Evolutionary conservation across 108 stramenopile genomes (phyloP).

Genomic region (Cyclotella distinguenda): DNA sequence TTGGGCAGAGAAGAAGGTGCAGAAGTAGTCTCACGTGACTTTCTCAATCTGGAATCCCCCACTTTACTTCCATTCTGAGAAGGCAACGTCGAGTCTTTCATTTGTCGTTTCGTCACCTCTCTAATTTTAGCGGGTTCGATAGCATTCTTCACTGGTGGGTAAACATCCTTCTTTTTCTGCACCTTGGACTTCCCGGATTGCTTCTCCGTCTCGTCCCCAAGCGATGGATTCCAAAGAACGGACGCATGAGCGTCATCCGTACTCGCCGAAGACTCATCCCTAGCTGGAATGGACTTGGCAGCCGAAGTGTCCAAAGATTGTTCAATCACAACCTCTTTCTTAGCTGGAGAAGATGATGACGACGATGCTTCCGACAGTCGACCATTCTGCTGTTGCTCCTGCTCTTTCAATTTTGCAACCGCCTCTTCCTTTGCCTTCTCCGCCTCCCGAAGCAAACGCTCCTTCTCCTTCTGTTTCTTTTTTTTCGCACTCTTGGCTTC

Average conservation of each 20-base stretch:
- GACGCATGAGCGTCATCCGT: background rate
- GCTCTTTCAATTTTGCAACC: constrained; percentile 52
- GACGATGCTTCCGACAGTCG: constrained; percentile 52
- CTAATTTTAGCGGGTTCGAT: constrained; percentile 17
- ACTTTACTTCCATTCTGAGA: constrained; percentile 11
- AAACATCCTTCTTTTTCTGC: constrained; percentile 31
- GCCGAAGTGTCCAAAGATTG: constrained; percentile 3
- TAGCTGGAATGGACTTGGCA: background rate
- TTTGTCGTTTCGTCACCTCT: background rate
- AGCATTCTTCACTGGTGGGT: background rate
- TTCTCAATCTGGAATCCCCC: constrained; percentile 20
- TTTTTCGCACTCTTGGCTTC: constrained; percentile 78
- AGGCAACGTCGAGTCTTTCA: constrained; percentile 15
- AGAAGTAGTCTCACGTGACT: constrained; percentile 13
- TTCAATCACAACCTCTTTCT: constrained; percentile 30
- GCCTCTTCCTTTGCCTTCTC: constrained; percentile 69
- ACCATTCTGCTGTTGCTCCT: constrained; percentile 49
- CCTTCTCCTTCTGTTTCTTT: constrained; percentile 80
- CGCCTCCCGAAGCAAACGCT: constrained; percentile 68
- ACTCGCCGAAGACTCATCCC: background rate
- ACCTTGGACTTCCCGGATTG: constrained; percentile 18
- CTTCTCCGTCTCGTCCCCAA: background rate
- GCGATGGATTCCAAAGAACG: too few relatives aligned
- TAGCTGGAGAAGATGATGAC: constrained; percentile 25
- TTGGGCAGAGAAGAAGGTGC: constrained; percentile 8